Evolutionary conservation across 2,329 filamentous ascomycete species (phyloP), one percentile per base, ranked within the genome.

Genomic region (Colletotrichum musicola): DNA sequence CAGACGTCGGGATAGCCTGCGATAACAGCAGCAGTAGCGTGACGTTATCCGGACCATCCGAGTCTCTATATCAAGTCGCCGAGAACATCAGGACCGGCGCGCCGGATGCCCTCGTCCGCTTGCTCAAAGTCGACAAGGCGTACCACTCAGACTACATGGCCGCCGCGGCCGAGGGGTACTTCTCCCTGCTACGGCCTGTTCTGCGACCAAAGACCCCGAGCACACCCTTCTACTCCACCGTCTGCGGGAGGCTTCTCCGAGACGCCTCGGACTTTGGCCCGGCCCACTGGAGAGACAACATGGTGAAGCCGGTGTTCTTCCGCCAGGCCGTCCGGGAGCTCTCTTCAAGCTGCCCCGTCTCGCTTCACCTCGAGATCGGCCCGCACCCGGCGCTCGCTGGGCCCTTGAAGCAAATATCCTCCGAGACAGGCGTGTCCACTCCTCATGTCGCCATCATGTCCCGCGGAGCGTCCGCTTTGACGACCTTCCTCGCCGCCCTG

Each of bases 391-490:
- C 72, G 0, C 66, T 73, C 1, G 56, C 63, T 4, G 64, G 66
- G 3, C 69, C 72, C 0, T 16, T 69, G 7, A 46, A 62, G n/a
- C 63, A 73, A 14, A 74, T 86, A 1, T 83, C 87, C 40, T 84
- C 85, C 12, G 83, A 86, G 56, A 79, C 86, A 53, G 82, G 84
- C 1, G 83, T 84, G 1, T 80, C 81, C 0, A 76, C 83, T 27
- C 77, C 79, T 1, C 86, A 86, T 61, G 75, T 77, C 3, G 79
- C 83, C 0, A 77, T 78, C 0, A 83, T 92, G 2, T 73, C 85
- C 2, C 83, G 88, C 35, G 84, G 86, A n/a, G 82, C 85, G 56
- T 79, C 86, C 53, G 82, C 83, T 1, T 82, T 84, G 1, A 78
- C 82, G 12, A 78, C 80, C 0, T 80, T 82, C 1, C 74, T 84